phyloP scores from a whole-genome alignment of 768 basidiomycete species.

The Tricholoma saponaceum region DNA sequence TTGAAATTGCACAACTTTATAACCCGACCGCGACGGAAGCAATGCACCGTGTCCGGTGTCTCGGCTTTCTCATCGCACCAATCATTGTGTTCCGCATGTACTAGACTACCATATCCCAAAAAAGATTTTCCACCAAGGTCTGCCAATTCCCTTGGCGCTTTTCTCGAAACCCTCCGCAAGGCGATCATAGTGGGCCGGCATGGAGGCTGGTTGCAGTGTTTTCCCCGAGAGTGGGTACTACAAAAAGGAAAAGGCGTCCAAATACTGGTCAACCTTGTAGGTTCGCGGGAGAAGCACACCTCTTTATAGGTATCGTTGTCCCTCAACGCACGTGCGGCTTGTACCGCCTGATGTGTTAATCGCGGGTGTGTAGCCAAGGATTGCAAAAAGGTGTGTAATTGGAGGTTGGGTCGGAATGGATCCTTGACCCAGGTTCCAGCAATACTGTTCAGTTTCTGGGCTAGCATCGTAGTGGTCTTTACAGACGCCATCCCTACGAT shows the following conservation, averaged over 20 bases:
- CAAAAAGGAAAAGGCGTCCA: constrained; percentile 14
- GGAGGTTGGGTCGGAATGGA: constrained; percentile 74
- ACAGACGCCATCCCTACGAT: constrained; percentile 14
- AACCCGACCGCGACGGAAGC: neutral
- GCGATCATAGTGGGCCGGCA: constrained; percentile 69
- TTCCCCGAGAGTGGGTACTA: constrained; percentile 67
- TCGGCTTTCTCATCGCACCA: neutral
- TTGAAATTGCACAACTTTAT: neutral
- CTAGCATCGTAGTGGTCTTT: constrained; percentile 29
- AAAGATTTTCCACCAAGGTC: constrained; percentile 85
- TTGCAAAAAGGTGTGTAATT: constrained; percentile 60
- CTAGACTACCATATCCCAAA: constrained; percentile 63
- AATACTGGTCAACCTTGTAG: constrained; percentile 5
- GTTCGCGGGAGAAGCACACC: constrained; percentile 43
- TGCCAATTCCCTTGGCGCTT: constrained; percentile 68
- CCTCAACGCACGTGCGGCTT: constrained; percentile 51
- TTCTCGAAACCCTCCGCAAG: constrained; percentile 73
- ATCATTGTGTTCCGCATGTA: neutral
- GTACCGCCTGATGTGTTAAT: constrained; percentile 57
- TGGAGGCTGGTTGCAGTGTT: constrained; percentile 64
- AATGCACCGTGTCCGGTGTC: neutral
- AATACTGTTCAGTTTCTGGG: constrained; percentile 48
- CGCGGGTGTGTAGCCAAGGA: constrained; percentile 67
- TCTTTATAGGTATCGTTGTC: constrained; percentile 54
- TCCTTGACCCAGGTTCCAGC: constrained; percentile 66